Evolutionary conservation across 768 basidiomycete genomes (phyloP).

Genomic region (Leccinum pellstonianum): DNA sequence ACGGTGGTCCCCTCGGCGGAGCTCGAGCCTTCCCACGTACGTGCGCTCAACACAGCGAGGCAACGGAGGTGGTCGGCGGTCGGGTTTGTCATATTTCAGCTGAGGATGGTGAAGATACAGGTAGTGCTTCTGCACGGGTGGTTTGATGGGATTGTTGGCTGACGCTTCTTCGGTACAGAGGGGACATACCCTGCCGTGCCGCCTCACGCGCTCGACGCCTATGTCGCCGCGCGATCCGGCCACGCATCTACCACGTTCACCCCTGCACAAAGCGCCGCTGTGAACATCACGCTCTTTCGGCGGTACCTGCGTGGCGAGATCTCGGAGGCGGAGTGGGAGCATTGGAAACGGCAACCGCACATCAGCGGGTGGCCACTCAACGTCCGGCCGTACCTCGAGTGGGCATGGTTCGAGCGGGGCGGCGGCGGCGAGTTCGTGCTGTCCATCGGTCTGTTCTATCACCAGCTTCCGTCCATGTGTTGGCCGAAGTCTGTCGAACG

Average conservation of each 20-base stretch:
- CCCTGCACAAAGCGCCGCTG: constrained; percentile 27
- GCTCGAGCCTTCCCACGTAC: constrained; percentile 32
- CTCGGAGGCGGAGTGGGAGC: constrained; percentile 37
- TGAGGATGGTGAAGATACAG: constrained; percentile 34
- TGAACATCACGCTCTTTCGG: constrained; percentile 13
- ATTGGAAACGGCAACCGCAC: constrained; percentile 28
- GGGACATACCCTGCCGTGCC: constrained; percentile 55
- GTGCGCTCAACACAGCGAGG: constrained; percentile 34
- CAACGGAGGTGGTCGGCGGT: constrained; percentile 48
- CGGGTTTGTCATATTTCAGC: constrained; percentile 37
- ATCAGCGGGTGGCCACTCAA: too few relatives aligned
- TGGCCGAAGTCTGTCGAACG: background rate
- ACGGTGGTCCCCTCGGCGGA: constrained; percentile 39
- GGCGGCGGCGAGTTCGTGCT: constrained; percentile 45
- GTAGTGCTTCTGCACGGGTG: constrained; percentile 27
- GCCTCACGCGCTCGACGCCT: constrained; percentile 34
- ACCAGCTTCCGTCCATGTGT: constrained; percentile 43
- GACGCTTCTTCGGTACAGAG: constrained; percentile 38
- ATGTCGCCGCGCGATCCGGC: constrained; percentile 38
- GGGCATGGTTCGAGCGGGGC: constrained; percentile 44
- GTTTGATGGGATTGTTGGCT: background rate
- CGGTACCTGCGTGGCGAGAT: constrained; percentile 47
- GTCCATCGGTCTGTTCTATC: constrained; percentile 43
- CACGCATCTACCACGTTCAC: constrained; percentile 27
- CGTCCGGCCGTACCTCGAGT: constrained; percentile 45